Conservation (phyloP, 2,329 filamentous ascomycete genomes). For the Ceratocystis alfenasii region DNA sequence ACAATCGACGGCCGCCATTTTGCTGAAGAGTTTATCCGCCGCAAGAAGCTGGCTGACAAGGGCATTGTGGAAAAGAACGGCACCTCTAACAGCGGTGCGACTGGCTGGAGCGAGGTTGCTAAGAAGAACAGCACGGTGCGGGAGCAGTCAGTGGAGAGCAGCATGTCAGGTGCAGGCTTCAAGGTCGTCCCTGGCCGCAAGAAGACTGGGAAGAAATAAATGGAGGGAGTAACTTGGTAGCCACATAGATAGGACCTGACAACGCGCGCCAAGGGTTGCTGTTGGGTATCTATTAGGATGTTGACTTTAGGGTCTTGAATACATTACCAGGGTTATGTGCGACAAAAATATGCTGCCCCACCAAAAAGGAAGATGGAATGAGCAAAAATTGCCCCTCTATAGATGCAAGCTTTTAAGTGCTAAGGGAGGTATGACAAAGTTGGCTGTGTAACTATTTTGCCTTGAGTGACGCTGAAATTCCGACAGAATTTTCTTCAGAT, state of each 20-base stretch:
- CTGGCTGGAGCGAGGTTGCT: constrained; percentile 92
- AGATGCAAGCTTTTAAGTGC: not conserved
- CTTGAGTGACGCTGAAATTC: not conserved
- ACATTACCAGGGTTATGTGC: not conserved
- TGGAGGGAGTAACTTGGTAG: not conserved
- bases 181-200: constrained; percentile 88
- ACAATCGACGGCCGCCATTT: constrained; percentile 91
- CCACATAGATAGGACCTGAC: not conserved
- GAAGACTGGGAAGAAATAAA: constrained; percentile 67
- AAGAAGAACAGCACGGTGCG: constrained; percentile 58
- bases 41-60: constrained; percentile 86
- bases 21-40: constrained; percentile 84
- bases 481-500: not conserved
- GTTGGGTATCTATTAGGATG: too few relatives aligned
- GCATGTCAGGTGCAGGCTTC: constrained; percentile 52
- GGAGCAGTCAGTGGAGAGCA: constrained; percentile 29
- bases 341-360: not conserved
- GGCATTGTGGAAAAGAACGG: constrained; percentile 70
- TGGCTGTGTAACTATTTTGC: not conserved
- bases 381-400: constrained; percentile 2
- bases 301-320: not conserved
- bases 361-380: constrained; percentile 6
- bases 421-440: not conserved
- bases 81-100: constrained; percentile 36
- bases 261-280: too few relatives aligned